Evolutionary conservation across 208 protist genomes (phyloP).

Genomic region (Angomonas deanei): DNA sequence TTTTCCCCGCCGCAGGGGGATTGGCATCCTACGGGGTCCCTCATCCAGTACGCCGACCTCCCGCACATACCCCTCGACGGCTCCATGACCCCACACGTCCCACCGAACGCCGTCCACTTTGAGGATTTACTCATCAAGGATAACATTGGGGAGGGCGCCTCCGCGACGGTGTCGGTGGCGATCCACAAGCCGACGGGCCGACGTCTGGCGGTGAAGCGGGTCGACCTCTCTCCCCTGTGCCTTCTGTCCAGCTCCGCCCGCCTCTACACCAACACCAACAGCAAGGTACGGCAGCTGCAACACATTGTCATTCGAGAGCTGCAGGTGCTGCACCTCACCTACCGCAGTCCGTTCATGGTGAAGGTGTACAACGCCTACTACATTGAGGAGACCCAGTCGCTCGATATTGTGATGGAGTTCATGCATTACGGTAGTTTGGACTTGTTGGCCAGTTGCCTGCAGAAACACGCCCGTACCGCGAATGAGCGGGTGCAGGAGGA

Average conservation of each 20-base stretch:
- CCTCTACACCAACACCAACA: constrained; percentile 9
- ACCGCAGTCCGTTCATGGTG: constrained; percentile 84
- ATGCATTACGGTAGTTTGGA: constrained; percentile 86
- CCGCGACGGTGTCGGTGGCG: constrained; percentile 64
- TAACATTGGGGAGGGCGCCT: constrained; percentile 59
- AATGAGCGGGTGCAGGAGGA: constrained; percentile 24
- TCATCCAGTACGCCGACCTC: background rate
- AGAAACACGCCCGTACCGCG: constrained; percentile 25
- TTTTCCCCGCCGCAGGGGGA: background rate
- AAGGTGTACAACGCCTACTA: constrained; percentile 90
- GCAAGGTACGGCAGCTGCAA: constrained; percentile 51
- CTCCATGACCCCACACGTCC: constrained; percentile 4
- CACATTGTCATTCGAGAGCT: constrained; percentile 73
- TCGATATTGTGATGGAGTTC: constrained; percentile 89
- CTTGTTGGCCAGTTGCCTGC: constrained; percentile 31
- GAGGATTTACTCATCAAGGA: constrained; percentile 41
- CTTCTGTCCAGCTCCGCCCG: constrained; percentile 8
- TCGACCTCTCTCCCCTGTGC: constrained; percentile 66
- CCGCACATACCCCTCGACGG: background rate
- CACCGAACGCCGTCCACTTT: constrained; percentile 50
- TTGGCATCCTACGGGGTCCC: background rate
- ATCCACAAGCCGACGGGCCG: constrained; percentile 61
- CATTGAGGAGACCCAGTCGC: constrained; percentile 30
- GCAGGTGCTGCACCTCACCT: constrained; percentile 81
- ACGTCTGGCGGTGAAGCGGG: constrained; percentile 71